Percentiles rank a stretch among this genome's conserved stretches.
These are phyloP conservation scores for Neurospora sp. DNA, from an alignment of 495 filamentous ascomycete species.

Conservation along the genomic window DNA sequence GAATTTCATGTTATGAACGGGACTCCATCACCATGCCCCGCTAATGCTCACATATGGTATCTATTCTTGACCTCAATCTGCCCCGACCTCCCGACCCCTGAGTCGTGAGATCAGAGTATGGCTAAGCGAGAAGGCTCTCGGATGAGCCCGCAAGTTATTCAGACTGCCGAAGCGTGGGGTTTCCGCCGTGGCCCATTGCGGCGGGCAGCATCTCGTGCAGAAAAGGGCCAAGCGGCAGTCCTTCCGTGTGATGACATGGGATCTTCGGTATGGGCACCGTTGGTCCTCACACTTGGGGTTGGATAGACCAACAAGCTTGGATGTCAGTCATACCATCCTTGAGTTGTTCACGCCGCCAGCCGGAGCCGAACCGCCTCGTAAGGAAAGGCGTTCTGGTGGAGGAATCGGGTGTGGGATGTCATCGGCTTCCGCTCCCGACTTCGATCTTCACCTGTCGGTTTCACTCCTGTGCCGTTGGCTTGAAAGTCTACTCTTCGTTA, in stretches of 20 bases:
- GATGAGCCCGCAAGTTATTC: background rate
- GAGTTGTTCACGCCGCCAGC: background rate
- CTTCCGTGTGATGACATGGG: background rate
- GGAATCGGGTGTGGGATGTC: background rate
- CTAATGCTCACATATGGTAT: background rate
- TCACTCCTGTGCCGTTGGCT: background rate
- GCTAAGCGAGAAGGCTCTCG: background rate
- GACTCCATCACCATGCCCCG: background rate
- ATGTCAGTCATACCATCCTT: background rate
- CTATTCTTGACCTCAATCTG: background rate
- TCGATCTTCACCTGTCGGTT: background rate
- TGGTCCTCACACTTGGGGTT: background rate
- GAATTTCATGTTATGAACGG: background rate
- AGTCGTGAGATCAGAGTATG: background rate
- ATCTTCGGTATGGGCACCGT: background rate
- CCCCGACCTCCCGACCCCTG: background rate
- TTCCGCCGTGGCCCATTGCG: background rate
- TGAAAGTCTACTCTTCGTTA: background rate
- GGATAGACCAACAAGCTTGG: background rate
- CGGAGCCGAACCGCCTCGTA: background rate
- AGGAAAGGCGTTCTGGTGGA: background rate
- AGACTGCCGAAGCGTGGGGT: background rate
- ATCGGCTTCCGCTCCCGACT: background rate
- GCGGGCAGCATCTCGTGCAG: background rate
- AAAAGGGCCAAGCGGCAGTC: background rate